Evolutionary conservation across 495 filamentous ascomycete genomes (phyloP).

Genomic region (Annulohypoxylon moriforme): DNA sequence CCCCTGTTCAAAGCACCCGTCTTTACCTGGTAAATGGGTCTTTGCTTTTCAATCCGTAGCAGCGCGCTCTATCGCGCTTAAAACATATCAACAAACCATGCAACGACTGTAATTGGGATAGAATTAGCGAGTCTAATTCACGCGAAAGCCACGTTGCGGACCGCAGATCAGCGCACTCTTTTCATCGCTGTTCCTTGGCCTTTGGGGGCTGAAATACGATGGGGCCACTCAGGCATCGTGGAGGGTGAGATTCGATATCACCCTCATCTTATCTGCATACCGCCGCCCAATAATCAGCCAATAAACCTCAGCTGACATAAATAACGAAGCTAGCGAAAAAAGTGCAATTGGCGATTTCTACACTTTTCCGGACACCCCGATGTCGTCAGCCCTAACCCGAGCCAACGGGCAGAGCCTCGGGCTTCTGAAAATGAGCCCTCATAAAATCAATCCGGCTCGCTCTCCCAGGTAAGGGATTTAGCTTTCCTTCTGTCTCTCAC

Average conservation of each 20-base stretch:
- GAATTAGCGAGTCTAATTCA: slow-evolving; percentile 3
- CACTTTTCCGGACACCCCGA: slow-evolving; percentile 13
- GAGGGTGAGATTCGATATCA: slow-evolving; percentile 26
- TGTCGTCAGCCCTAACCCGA: slow-evolving; percentile 31
- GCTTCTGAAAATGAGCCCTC: slow-evolving; percentile 2
- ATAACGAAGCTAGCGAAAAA: slow-evolving; percentile 19
- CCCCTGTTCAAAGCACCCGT: neutral
- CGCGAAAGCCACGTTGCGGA: slow-evolving; percentile 10
- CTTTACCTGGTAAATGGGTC: neutral
- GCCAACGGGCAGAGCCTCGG: slow-evolving; percentile 17
- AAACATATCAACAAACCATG: neutral
- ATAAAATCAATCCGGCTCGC: slow-evolving; percentile 33
- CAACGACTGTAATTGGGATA: neutral
- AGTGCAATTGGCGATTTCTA: slow-evolving; percentile 6
- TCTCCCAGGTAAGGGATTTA: neutral
- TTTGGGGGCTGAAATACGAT: slow-evolving; percentile 22
- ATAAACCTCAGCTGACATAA: slow-evolving; percentile 33
- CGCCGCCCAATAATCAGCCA: slow-evolving; percentile 11
- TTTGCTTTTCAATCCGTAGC: neutral
- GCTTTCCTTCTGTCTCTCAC: neutral
- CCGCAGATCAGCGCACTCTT: slow-evolving; percentile 2
- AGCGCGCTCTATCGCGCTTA: neutral
- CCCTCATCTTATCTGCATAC: slow-evolving; percentile 25
- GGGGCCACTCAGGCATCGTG: slow-evolving; percentile 19
- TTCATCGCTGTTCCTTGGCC: neutral